A percentile compares a stretch with the other conserved stretches of the same genome.
Evolutionary conservation across 441 rosid genomes (phyloP).

Genomic region (Codiaeum variegatum): DNA sequence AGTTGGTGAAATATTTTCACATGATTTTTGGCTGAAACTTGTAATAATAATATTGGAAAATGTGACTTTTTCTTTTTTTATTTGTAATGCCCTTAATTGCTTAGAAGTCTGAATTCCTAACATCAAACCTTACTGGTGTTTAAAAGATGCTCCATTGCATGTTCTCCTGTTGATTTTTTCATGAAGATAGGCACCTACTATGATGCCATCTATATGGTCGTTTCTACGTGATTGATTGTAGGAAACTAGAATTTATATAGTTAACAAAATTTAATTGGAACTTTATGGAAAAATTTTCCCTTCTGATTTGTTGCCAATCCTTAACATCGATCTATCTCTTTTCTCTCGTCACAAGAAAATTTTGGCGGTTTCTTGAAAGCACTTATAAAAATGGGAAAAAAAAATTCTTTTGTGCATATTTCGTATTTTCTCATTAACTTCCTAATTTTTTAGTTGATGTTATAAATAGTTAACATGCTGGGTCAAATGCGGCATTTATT

Average conservation of each 20-base stretch:
- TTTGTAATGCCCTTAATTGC: not conserved
- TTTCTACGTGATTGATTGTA: not conserved
- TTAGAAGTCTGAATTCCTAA: not conserved
- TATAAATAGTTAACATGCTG: constrained; percentile 13
- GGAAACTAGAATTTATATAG: not conserved
- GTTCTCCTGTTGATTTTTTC: not conserved
- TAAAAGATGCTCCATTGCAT: not conserved
- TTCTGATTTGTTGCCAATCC: not conserved
- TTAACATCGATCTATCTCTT: not conserved
- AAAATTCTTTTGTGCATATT: not conserved
- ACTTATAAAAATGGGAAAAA: not conserved
- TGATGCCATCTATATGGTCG: not conserved
- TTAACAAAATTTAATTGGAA: not conserved
- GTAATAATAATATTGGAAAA: not conserved
- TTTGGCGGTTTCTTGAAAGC: constrained; percentile 3
- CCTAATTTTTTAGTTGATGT: not conserved
- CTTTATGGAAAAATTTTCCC: not conserved
- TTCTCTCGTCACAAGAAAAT: not conserved
- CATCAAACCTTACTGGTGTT: not conserved
- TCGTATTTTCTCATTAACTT: not conserved
- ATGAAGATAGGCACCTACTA: not conserved
- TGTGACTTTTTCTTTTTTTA: not conserved
- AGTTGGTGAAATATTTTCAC: not conserved
- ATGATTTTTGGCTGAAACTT: not conserved
- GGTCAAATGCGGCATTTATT: constrained; percentile 24